Evolutionary conservation across 139 green algal genomes (phyloP), one percentile per base, ranked within the genome.

Genomic region (Auxenochlorella pyrenoidosa): DNA sequence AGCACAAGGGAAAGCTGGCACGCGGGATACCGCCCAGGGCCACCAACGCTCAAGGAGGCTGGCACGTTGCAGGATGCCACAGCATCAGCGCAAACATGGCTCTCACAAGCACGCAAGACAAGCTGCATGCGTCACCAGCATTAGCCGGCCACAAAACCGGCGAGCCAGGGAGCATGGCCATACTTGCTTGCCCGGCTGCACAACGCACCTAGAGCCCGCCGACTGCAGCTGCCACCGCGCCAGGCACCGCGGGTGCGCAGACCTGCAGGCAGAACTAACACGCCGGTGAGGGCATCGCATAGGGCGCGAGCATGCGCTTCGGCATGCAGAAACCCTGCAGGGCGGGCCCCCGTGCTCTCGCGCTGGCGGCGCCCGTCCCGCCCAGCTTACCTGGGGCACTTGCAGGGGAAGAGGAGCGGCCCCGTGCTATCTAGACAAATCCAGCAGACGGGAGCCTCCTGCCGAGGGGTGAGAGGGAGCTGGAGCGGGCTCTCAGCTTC

Each of bases 191-290:
- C 2, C 1, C 2, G 19, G 36, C 21, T 3, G 70, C 85, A 75
- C 13, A 2, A 2, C 92, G 80, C 87, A 95, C 95, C 94, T 94
- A 34, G 93, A 94, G 44, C 96, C 96, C 8, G 95, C 96, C 30
- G 88, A 95, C 89, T 98, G 95, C 68, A 98, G 93, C 89, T 98
- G 94, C 95, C 95, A 98, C 3, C 95, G 90, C 22, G 95, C 95
- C 60, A 97, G 88, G 88, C 95, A 98, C 3, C 59, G 72, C 3
- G 80, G 41, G 73, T 98, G 95, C 38, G 90, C 94, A 21, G 88
- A 10, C 63, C 89, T 93, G 78, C 78, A 38, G n/a, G 21, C 15
- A 68, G 44, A n/a, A 2, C 12, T 32, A 43, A 26, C 40, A 38
- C 22, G 73, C 21, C 10, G 34, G 19, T 60, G 13, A 88, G 21